A percentile compares a stretch with the other conserved stretches of the same genome.
Evolutionary conservation across 139 green algal genomes (phyloP).

Genomic region (Chlamydomonas incerta): DNA sequence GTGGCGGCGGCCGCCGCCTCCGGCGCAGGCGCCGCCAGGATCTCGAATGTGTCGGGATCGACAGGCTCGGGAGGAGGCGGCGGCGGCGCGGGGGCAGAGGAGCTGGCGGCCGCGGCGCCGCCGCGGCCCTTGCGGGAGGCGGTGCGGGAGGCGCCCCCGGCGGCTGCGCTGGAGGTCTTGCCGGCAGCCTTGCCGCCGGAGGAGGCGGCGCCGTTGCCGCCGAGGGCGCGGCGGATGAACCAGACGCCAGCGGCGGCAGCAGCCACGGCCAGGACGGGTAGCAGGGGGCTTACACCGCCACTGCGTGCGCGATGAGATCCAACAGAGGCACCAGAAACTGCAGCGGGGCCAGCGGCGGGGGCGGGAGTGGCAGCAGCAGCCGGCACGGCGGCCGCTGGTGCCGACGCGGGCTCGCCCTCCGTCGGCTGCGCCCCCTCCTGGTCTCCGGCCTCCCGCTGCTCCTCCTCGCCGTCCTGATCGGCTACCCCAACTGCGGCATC

Average conservation of each 20-base stretch:
- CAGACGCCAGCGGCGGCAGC: not conserved
- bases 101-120: no score
- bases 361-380: no score
- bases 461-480: no score
- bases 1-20: not conserved
- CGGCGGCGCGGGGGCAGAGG: not conserved
- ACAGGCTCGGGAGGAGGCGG: conserved; percentile 4
- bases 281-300: not conserved
- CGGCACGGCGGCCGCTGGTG: no score
- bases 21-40: not conserved
- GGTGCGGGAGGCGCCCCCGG: no score
- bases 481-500: no score
- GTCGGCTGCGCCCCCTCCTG: no score
- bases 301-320: not conserved
- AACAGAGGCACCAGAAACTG: not conserved
- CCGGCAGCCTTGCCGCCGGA: not conserved
- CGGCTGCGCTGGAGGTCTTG: not conserved
- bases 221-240: conserved; percentile 1
- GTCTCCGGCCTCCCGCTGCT: no score
- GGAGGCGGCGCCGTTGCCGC: not conserved
- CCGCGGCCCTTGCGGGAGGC: not conserved
- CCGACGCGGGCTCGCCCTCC: no score
- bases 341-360: no score
- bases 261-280: not conserved
- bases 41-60: conserved; percentile 29